Evolutionary conservation across 2,329 filamentous ascomycete genomes (phyloP), one percentile per base, ranked within the genome.

Genomic region (Paecilomyces sp.): DNA sequence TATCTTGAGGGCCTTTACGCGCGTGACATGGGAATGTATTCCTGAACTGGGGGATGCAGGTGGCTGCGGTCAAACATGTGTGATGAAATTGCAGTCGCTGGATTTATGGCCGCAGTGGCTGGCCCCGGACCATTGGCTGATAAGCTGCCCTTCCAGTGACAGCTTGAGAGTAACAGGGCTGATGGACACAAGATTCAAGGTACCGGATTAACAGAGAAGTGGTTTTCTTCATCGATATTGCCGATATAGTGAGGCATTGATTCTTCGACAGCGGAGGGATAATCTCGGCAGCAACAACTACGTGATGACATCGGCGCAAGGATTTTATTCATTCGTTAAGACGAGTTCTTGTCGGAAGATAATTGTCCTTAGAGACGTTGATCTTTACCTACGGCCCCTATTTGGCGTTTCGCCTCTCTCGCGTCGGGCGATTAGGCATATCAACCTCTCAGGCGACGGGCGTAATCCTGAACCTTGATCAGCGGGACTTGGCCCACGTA

Each of bases 391-490:
- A 53, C 18, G 18, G 18, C 22, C 51, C n/a, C 25, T 28, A 22
- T 30, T 11, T 25, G 28, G 11, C 51, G 7, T 58, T 50, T 55
- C 15, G 28, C 56, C 57, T 33, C 41, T 58, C 41, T 52, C 53
- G 28, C 54, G 55, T 53, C 41, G 18, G 33, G 36, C 54, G 47
- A 12, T 63, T 54, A 13, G 65, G 64, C 30, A 68, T 54, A 47
- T 68, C 63, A 28, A 70, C 58, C 13, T 33, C 69, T 67, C 41
- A 73, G 62, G 52, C 68, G 70, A 63, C 62, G 66, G 57, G 71
- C 68, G 65, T 74, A 73, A 58, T 72, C 70, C 71, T 74, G 57
- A 58, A 22, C 15, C 9, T 22, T 25, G 57, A 41, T 60, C 11
- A 66, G 62, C 36, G 25, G 18, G 36, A 30, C 47, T 24, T 47